Conservation (phyloP, 192 early-diverging fungal genomes). For the Coemansia asiatica region DNA sequence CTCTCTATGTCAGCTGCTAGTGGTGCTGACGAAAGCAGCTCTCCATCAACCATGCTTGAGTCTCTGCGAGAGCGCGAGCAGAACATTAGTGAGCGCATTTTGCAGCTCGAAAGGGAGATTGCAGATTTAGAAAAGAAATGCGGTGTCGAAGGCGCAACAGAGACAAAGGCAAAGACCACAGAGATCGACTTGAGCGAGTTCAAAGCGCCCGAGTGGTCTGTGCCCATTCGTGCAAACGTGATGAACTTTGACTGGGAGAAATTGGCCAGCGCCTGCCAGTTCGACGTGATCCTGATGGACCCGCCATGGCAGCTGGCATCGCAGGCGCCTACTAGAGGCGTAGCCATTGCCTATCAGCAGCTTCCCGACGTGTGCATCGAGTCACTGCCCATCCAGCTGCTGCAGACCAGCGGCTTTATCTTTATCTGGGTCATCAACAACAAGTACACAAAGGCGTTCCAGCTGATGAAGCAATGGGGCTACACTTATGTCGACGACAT, state of each 20-base stretch:
- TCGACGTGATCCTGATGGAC: constrained; percentile 93
- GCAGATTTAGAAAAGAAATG: constrained; percentile 57
- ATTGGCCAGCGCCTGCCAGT: constrained; percentile 80
- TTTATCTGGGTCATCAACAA: constrained; percentile 99
- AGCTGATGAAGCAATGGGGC: constrained; percentile 94
- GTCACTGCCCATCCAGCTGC: constrained; percentile 79
- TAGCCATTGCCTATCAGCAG: constrained; percentile 92
- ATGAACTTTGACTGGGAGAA: constrained; percentile 92
- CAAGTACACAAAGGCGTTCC: constrained; percentile 95
- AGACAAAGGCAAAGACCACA: constrained; percentile 10
- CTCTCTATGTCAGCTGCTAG: constrained; percentile 24
- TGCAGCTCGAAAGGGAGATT: constrained; percentile 59
- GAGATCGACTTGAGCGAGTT: constrained; percentile 71
- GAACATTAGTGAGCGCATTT: constrained; percentile 59
- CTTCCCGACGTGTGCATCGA: constrained; percentile 93
- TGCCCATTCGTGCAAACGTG: constrained; percentile 94
- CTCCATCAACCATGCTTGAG: constrained; percentile 11
- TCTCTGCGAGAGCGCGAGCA: constrained; percentile 57
- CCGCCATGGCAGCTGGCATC: constrained; percentile 97
- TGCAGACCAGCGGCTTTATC: constrained; percentile 86
- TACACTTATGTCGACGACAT: constrained; percentile 94
- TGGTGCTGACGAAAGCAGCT: constrained; percentile 12
- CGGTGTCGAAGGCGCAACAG: constrained; percentile 29
- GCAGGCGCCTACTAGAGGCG: constrained; percentile 88
- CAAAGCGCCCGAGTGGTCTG: constrained; percentile 88